phyloP scores from a whole-genome alignment of 1,284 basidiomycete species.

The Mycosarcoma mackinlayi region DNA sequence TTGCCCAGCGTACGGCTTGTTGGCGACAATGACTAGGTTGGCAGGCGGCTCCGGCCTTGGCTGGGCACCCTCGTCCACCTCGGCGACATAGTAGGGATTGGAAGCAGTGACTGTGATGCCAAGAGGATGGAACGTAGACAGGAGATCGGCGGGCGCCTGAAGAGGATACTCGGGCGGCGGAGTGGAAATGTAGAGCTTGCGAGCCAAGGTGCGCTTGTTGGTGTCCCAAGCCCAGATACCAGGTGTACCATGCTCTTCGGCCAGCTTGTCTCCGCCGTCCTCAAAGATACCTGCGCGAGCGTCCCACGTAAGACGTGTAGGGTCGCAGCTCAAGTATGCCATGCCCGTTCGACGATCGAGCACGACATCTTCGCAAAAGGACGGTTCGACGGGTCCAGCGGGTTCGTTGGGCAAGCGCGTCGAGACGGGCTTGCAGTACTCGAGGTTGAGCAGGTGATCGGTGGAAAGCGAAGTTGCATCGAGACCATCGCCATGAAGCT shows the following conservation, averaged over 20 bases:
- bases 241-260: conserved; percentile 22
- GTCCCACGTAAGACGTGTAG: conserved; percentile 50
- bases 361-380: conserved; percentile 55
- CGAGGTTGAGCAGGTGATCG: conserved; percentile 34
- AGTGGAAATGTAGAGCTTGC: conserved; percentile 39
- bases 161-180: conserved; percentile 35
- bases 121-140: conserved; percentile 47
- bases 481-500: conserved; percentile 30
- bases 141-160: conserved; percentile 33
- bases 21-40: conserved; percentile 47
- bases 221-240: conserved; percentile 57
- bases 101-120: conserved; percentile 45
- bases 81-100: conserved; percentile 41
- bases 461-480: conserved; percentile 1
- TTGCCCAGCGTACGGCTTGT: conserved; percentile 44
- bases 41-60: conserved; percentile 31
- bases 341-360: conserved; percentile 44
- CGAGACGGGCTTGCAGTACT: conserved; percentile 27
- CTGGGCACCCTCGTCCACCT: conserved; percentile 20
- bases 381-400: conserved; percentile 42
- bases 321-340: conserved; percentile 57
- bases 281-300: conserved; percentile 44
- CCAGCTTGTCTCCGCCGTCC: conserved; percentile 21
- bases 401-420: conserved; percentile 29
- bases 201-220: conserved; percentile 17